Conservation (phyloP, 108 stramenopile species). For the Skeletonema menzelii region DNA sequence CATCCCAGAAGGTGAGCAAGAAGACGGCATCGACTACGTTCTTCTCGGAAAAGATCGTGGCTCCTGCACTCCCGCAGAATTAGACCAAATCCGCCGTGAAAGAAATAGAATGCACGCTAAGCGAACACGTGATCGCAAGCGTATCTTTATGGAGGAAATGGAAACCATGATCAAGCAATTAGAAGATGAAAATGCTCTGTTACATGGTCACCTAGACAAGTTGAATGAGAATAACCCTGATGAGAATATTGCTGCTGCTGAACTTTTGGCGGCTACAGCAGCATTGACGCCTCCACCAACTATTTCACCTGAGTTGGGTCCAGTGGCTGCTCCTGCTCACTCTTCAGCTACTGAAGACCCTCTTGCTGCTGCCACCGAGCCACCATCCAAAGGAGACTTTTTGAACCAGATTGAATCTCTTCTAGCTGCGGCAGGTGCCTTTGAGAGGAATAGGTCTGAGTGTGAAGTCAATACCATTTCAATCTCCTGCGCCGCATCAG, state of each 20-base stretch:
- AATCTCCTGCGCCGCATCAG: conserved; percentile 43
- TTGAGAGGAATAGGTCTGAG: conserved; percentile 31
- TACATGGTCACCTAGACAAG: conserved; percentile 54
- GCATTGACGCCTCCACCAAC: conserved; percentile 4
- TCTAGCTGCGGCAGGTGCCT: conserved; percentile 59
- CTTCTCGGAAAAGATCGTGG: conserved; percentile 80
- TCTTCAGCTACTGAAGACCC: neutral
- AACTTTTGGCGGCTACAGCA: conserved; percentile 6
- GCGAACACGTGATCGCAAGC: conserved; percentile 83
- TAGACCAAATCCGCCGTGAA: conserved; percentile 85
- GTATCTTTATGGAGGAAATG: conserved; percentile 86
- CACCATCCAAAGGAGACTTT: conserved; percentile 39
- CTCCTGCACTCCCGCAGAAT: conserved; percentile 78
- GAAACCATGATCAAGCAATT: conserved; percentile 74
- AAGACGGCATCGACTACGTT: conserved; percentile 86
- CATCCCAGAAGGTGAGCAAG: conserved; percentile 27
- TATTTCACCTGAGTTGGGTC: conserved; percentile 15
- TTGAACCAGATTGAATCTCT: conserved; percentile 70
- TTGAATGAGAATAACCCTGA: conserved; percentile 36
- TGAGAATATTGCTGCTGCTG: neutral
- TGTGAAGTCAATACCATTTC: conserved; percentile 45
- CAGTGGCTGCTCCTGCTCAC: conserved; percentile 1
- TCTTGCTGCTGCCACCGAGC: conserved; percentile 2
- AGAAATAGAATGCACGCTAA: conserved; percentile 93
- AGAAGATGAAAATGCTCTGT: conserved; percentile 69